Evolutionary conservation across 1,284 basidiomycete species (phyloP).

Genomic region (Malassezia brasiliensis): DNA sequence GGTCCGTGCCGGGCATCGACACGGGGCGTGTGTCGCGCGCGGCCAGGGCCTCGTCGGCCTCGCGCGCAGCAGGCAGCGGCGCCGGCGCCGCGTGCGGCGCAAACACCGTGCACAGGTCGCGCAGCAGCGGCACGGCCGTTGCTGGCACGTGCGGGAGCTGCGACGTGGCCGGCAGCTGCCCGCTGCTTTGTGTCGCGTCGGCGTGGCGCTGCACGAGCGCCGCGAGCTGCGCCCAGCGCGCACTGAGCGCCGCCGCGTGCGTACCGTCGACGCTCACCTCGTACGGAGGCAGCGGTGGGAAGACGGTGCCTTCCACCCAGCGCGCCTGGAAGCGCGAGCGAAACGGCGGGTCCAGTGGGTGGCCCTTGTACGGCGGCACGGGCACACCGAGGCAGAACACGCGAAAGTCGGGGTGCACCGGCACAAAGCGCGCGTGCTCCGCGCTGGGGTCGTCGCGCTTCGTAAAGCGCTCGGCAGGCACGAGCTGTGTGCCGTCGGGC

Average conservation of each 20-base stretch:
- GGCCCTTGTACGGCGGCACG: constrained; percentile 48
- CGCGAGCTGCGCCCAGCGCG: constrained; percentile 31
- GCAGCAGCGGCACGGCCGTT: constrained; percentile 35
- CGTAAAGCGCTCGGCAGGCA: constrained; percentile 44
- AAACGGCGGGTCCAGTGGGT: constrained; percentile 50
- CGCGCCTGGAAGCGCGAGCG: constrained; percentile 49
- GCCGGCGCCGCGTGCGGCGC: constrained; percentile 23
- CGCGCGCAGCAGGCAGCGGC: constrained; percentile 1
- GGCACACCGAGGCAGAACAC: constrained; percentile 48
- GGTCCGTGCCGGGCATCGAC: constrained; percentile 12
- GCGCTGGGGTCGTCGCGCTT: constrained; percentile 23
- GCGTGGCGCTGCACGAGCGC: constrained; percentile 34
- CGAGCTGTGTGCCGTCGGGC: constrained; percentile 49
- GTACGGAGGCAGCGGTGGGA: constrained; percentile 21
- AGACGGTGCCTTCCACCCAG: constrained; percentile 44
- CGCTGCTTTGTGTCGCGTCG: constrained; percentile 27
- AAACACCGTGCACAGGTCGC: constrained; percentile 32
- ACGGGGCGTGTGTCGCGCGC: neutral
- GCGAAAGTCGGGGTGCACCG: constrained; percentile 47
- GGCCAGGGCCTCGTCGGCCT: neutral
- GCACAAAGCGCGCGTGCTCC: constrained; percentile 37
- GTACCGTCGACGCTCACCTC: neutral
- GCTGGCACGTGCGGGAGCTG: constrained; percentile 39
- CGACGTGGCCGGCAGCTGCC: constrained; percentile 34
- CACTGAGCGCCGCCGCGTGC: constrained; percentile 23